These are phyloP conservation scores for Tulasnella sp. DNA, from an alignment of 768 basidiomycete genomes.

Conservation along the genomic window DNA sequence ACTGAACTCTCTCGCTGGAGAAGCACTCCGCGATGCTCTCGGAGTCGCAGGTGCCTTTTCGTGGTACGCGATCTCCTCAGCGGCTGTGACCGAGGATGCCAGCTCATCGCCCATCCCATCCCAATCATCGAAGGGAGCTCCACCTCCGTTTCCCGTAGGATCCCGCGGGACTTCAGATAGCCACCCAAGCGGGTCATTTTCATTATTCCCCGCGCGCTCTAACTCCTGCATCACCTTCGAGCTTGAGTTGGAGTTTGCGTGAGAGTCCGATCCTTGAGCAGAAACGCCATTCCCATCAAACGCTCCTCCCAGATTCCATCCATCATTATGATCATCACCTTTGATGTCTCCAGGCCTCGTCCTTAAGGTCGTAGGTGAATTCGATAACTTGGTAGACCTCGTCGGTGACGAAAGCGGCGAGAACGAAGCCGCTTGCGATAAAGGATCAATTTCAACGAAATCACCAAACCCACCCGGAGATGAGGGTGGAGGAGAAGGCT, in stretches of 20 bases:
- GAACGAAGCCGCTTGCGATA: not conserved
- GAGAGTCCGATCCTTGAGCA: not conserved
- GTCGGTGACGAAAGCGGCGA: not conserved
- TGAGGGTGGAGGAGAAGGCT: no score
- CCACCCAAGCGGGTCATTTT: conserved; percentile 12
- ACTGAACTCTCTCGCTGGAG: not conserved
- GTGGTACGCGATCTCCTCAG: conserved; percentile 3
- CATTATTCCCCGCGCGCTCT: not conserved
- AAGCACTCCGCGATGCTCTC: not conserved
- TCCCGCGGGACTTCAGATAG: not conserved
- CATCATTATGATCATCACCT: not conserved
- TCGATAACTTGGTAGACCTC: not conserved
- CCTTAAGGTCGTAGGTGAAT: no score
- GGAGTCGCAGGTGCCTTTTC: not conserved
- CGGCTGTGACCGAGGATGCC: not conserved
- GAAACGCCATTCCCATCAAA: not conserved
- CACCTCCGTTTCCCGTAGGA: not conserved
- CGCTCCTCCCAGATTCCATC: not conserved
- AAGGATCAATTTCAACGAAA: no score
- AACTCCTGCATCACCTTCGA: conserved; percentile 8
- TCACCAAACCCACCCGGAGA: no score
- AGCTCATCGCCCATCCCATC: not conserved
- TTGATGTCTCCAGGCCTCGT: no score
- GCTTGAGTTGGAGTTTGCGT: not conserved
- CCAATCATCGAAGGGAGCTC: conserved; percentile 6